Base-by-base conservation (phyloP, 176 grass and related monocot genomes). In the Raddia guianensis region DNA sequence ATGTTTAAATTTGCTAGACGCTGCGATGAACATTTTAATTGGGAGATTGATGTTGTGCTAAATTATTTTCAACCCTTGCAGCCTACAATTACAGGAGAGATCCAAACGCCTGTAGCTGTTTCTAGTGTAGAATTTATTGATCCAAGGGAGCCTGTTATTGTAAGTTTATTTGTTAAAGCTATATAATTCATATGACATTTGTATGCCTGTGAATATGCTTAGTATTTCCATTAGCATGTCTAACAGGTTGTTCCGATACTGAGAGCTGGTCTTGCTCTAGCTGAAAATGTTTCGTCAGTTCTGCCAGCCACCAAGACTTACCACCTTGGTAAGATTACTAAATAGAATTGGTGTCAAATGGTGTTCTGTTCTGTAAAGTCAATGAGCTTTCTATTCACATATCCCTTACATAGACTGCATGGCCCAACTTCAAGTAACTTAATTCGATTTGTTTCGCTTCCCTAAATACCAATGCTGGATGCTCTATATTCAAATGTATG, bases 41-140 rank as follows among this genome's bases (percentile, higher is more conserved):
- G 12, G 11, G 50, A 70, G 49, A 76, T 42, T 54, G n/a, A 11
- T 20, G 9, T 12, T 45, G 49, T 78, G 55, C 63, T 78, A 73
- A 84, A 49, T 52, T 43, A 11, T 67, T 84, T 50, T 68, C 21
- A 80, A 89, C 77, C 45, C 47, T 93, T 91, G 72, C 92, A 99
- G 96, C 96, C 96, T 76, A 95, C 84, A 87, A 93, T 99, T 58
- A 93, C 86, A 56, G 90, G 88, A 85, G 90, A 99, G 72, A 93
- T 93, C 35, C 90, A 89, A 84, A 89, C 96, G 35, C 96, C 92
- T 52, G 77, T 99, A 73, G 88, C 84, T 86, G 86, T 90, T 82
- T 83, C 96, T 44, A 91, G 82, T 80, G 92, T 99, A 78, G 96
- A 99, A 89, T 99, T 99, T 68, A 89, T 99, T 57, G 96, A 99